Base-by-base conservation (phyloP, 768 basidiomycete genomes). In the Mycena kentingensis region DNA sequence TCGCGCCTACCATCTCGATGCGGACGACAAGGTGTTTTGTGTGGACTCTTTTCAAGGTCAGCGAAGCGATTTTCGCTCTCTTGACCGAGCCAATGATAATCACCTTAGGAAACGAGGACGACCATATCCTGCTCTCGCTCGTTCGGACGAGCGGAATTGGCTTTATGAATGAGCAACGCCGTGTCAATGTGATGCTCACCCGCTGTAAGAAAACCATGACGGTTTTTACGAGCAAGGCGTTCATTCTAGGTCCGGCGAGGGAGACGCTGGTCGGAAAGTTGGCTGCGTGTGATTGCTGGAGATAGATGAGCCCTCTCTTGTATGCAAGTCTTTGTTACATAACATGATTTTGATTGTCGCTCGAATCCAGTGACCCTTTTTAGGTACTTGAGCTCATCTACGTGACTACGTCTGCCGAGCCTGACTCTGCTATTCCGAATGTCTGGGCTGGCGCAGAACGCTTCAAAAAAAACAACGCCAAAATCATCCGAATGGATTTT, bases 41-140 rank as follows among this genome's bases (percentile, higher is more conserved):
- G 82, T 90, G 21, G 88, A 90, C 60, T 81, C 85, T 1, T 90
- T 89, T 58, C 89, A 90, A 77, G 88, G 87, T 82, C 59, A 48
- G 67, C 54, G 19, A 10, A 21, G 12, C 5, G 19, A 11, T 46
- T 36, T 38, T 36, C 37, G 10, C 45, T 24, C 32, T 44, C 18
- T 54, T 13, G 22, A 41, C 16, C 27, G 6, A 12, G 35, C 46
- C 15, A 29, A 56, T 54, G 27, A 57, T 29, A 10, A 34, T 5
- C 31, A 15, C 37, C 37, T 4, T 44, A 88, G 88, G 88, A 0
- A 88, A 90, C 67, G 88, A 90, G 60, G 85, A 78, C 12, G 81
- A 87, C 53, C 80, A 79, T 26, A 84, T 91, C 37, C 76, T 91
- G 52, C 77, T 91, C 38, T 90, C 89, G 6, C 56, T 88, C 16